Evolutionary conservation across 345 rosid genomes (phyloP), one percentile per base, ranked within the genome.

Genomic region (Microcos paniculata): DNA sequence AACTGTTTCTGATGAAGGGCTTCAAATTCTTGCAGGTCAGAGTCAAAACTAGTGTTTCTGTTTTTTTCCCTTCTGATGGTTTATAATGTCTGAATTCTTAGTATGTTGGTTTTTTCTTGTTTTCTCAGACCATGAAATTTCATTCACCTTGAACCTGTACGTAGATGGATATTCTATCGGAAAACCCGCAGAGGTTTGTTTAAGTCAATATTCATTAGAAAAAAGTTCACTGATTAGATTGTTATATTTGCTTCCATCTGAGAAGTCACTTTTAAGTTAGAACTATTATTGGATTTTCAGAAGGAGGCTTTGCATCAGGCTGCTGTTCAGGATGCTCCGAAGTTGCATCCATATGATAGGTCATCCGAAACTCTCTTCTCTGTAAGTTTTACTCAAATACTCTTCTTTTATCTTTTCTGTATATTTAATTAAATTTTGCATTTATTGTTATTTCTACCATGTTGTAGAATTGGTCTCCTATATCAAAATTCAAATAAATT

Each of bases 331-430:
- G 97, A 90, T 84, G 84, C 79, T 84, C 80, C 82, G n/a, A 90
- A 90, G 80, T 79, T 94, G 80, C 95, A 83, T 81, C 96, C 94
- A 26, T 96, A 94, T 82, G 93, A 94, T 85, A 91, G 88, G 81
- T 84, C 95, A 74, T 95, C 99, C 48, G 97, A 96, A 85, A 86
- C 81, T 76, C 87, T 94, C 61, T 91, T 94, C 81, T 84, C 89
- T 82, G 99, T 96, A 86, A 87, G 62, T 73, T 82, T 71, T 63
- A 23, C 18, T 59, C 65, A 1, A 4, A 46, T 49, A n/a, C 0
- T 30, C 30, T 24, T 19, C 49, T 13, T 70, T 76, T 63, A 9
- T 8, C 42, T 77, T 57, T 72, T 62, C 55, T 73, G 31, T 19
- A 8, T 59, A 59, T 62, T 67, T 35, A 48, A 16, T 69, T 16